Evolutionary conservation across 352 stramenopile species (phyloP), one percentile per base, ranked within the genome.

Genomic region (Phytophthora pseudosyringae): DNA sequence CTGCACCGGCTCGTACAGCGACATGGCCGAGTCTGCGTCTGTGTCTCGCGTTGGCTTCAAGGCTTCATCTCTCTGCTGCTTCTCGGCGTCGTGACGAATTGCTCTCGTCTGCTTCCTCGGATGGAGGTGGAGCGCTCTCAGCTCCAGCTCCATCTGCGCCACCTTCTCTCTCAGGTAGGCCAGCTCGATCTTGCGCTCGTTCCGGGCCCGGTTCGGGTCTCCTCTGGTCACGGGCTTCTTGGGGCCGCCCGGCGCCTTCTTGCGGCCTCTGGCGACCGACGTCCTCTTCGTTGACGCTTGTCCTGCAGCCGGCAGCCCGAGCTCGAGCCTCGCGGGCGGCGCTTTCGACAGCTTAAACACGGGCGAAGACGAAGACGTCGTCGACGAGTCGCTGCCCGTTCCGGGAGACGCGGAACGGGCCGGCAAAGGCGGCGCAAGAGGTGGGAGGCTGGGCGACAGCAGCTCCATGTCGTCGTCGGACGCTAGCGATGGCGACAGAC

Each of bases 81-180:
- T 69, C 29, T 51, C 31, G 16, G 40, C 9, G 2, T 65, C 33
- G 3, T 62, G 58, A 6, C 44, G 44, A 81, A 88, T 55, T 64
- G 72, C 39, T 76, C 49, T 45, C 81, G 55, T 54, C 43, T 71
- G 53, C 3, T 38, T 26, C 35, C 64, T 69, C 29, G 69, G 59
- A 55, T 74, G 69, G 6, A 77, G 55, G 47, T 65, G 53, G 3
- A 89, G 47, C 7, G 76, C 80, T 8, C 47, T 71, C 36, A 92
- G 53, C 62, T 92, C 88, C n/a, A 80, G 67, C 43, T 90, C 76
- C 53, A 92, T 47, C 15, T 71, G 75, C 12, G 86, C 61, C 16
- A 81, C 81, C 63, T 92, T 92, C 55, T 90, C 71, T 40, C 87
- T 77, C 8, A 94, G 56, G 58, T 89, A 94, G 0, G 69, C 67